phyloP scores from a whole-genome alignment of 2,329 filamentous ascomycete genomes.

The Dendrostoma leiphaemia region DNA sequence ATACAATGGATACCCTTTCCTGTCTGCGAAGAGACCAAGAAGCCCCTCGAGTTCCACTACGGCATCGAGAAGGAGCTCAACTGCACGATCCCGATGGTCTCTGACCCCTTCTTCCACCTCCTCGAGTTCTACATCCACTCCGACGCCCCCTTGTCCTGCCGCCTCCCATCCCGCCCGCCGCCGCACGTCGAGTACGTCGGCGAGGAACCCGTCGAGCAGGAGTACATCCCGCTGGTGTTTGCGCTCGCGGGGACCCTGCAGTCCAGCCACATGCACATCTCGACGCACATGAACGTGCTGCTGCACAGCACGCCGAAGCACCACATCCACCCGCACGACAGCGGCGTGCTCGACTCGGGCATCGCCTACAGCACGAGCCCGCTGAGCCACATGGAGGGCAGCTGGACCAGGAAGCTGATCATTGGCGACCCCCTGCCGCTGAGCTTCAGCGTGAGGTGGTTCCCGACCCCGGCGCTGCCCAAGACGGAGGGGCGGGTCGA shows the following conservation, averaged over 20 bases:
- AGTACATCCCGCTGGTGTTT: conserved; percentile 83
- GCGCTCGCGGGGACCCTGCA: conserved; percentile 88
- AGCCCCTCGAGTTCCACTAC: conserved; percentile 82
- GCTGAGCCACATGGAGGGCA: conserved; percentile 56
- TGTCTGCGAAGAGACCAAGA: conserved; percentile 81
- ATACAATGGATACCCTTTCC: conserved; percentile 92
- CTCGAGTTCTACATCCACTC: conserved; percentile 98
- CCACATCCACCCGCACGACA: conserved; percentile 61
- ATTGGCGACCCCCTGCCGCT: conserved; percentile 85
- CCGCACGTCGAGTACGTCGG: conserved; percentile 54
- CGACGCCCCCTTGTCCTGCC: conserved; percentile 89
- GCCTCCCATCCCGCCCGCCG: conserved; percentile 75
- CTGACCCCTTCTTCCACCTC: conserved; percentile 80
- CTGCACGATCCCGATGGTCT: conserved; percentile 76
- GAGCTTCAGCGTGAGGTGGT: conserved; percentile 82
- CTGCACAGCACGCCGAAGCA: conserved; percentile 69
- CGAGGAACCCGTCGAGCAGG: conserved; percentile 46
- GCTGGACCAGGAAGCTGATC: conserved; percentile 64
- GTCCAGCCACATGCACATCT: conserved; percentile 84
- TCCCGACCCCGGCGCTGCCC: conserved; percentile 70
- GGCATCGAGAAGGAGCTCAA: conserved; percentile 79
- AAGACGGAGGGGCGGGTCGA: conserved; percentile 63
- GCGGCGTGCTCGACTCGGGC: conserved; percentile 81
- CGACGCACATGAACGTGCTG: conserved; percentile 84
- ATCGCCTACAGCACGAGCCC: conserved; percentile 83